Percentiles rank a stretch among this genome's conserved stretches.
Conservation (phyloP, 2,329 filamentous ascomycete species). For the Penicillium sp. region DNA sequence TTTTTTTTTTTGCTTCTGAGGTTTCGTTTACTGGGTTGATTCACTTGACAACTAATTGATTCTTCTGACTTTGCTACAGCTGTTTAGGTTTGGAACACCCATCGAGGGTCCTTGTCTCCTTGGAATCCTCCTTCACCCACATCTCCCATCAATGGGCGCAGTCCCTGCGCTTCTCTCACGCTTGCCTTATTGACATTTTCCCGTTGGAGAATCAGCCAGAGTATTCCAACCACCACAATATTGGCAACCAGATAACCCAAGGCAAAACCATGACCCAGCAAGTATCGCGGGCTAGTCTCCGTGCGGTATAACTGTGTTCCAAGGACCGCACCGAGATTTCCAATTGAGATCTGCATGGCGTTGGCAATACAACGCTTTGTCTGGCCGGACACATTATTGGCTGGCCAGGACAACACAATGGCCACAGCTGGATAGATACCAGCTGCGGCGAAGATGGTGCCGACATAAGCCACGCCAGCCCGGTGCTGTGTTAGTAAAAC, state of each 20-base stretch:
- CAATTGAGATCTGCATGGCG: slow-evolving; percentile 70
- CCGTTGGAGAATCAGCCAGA: slow-evolving; percentile 56
- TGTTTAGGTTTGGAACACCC: slow-evolving; percentile 59
- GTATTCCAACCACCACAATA: slow-evolving; percentile 50
- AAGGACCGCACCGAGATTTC: slow-evolving; percentile 66
- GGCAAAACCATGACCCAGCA: slow-evolving; percentile 66
- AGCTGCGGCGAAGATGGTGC: slow-evolving; percentile 9
- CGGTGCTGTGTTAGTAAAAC: slow-evolving; percentile 56
- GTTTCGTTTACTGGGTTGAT: background rate
- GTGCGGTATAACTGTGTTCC: slow-evolving; percentile 68
- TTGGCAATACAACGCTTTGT: slow-evolving; percentile 68
- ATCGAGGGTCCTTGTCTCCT: slow-evolving; percentile 64
- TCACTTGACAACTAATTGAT: background rate
- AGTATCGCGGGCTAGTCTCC: slow-evolving; percentile 60
- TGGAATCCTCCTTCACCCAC: slow-evolving; percentile 56
- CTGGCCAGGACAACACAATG: slow-evolving; percentile 66
- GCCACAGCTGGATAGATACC: slow-evolving; percentile 47
- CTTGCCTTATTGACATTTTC: slow-evolving; percentile 58
- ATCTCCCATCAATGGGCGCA: slow-evolving; percentile 37
- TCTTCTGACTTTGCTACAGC: slow-evolving; percentile 27
- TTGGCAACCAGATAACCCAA: slow-evolving; percentile 64
- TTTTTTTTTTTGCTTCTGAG: background rate
- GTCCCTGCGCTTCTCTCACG: slow-evolving; percentile 43
- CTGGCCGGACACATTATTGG: slow-evolving; percentile 69
- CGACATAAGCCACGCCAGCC: slow-evolving; percentile 33